Evolutionary conservation across 768 basidiomycete genomes (phyloP).

Genomic region (Mycena alexandri): DNA sequence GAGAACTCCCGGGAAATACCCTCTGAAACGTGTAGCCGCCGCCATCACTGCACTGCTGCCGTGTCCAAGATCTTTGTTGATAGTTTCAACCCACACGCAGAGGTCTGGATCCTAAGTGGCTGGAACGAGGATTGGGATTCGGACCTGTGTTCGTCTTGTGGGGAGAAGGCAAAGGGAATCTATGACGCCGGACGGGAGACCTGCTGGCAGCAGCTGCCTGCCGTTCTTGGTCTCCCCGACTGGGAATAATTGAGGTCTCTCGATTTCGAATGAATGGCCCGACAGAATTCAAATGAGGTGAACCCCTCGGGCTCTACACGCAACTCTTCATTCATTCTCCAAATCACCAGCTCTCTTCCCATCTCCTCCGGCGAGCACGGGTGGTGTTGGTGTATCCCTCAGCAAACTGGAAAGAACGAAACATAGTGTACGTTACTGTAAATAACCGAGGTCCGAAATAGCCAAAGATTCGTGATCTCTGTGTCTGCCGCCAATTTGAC

Average conservation of each 20-base stretch:
- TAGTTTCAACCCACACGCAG: neutral
- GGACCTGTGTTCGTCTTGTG: neutral
- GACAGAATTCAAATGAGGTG: too few relatives aligned
- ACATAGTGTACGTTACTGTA: too few relatives aligned
- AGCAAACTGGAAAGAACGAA: too few relatives aligned
- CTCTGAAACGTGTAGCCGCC: neutral
- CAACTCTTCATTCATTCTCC: too few relatives aligned
- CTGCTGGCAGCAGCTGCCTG: constrained; percentile 23
- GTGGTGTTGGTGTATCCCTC: too few relatives aligned
- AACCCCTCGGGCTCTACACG: too few relatives aligned
- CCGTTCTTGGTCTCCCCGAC: constrained; percentile 8
- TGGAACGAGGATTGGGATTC: constrained; percentile 11
- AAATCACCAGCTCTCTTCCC: too few relatives aligned
- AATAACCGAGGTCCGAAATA: too few relatives aligned
- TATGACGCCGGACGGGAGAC: neutral
- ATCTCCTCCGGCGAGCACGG: too few relatives aligned
- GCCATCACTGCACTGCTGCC: neutral
- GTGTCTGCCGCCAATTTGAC: too few relatives aligned
- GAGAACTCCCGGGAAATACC: neutral
- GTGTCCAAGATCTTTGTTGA: neutral
- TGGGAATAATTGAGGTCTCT: constrained; percentile 18
- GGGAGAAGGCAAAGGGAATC: neutral
- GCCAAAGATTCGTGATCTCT: too few relatives aligned
- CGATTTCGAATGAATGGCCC: constrained; percentile 21
- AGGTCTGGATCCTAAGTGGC: neutral